These are phyloP conservation scores for Nidula microcarpa DNA, from an alignment of 768 basidiomycete genomes.

Conservation along the genomic window DNA sequence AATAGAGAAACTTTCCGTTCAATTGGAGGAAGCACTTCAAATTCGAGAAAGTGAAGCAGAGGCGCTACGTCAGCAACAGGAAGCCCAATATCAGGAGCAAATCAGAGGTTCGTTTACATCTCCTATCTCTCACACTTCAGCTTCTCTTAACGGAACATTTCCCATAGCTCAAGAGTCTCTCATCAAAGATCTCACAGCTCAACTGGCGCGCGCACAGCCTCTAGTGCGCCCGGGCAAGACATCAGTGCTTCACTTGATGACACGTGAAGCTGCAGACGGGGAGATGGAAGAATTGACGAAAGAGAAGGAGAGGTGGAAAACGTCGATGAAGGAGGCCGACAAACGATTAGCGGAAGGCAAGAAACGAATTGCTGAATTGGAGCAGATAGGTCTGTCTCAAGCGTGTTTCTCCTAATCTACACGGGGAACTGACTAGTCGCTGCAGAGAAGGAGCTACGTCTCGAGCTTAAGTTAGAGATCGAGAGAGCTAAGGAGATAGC, in stretches of 20 bases:
- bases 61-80: slow-evolving; percentile 42
- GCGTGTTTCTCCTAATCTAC: neutral
- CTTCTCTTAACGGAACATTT: slow-evolving; percentile 2
- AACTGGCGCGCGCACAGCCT: slow-evolving; percentile 53
- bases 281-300: slow-evolving; percentile 54
- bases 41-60: slow-evolving; percentile 68
- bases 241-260: slow-evolving; percentile 61
- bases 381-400: slow-evolving; percentile 43
- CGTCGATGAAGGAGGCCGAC: slow-evolving; percentile 39
- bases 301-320: slow-evolving; percentile 42
- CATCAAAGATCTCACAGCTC: slow-evolving; percentile 50
- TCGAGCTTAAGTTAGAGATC: slow-evolving; percentile 64
- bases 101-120: slow-evolving; percentile 42
- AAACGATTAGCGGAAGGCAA: slow-evolving; percentile 38
- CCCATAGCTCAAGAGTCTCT: slow-evolving; percentile 54
- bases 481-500: slow-evolving; percentile 45
- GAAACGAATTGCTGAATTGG: slow-evolving; percentile 40
- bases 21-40: slow-evolving; percentile 57
- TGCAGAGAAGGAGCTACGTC: slow-evolving; percentile 46
- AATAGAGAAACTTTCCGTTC: slow-evolving; percentile 42
- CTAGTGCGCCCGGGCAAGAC: slow-evolving; percentile 45
- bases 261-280: slow-evolving; percentile 69
- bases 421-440: slow-evolving; percentile 1
- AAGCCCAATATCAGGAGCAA: slow-evolving; percentile 46
- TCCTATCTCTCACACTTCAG: neutral